phyloP scores from a whole-genome alignment of 257 asterid species.

The Gentiana straminea region DNA sequence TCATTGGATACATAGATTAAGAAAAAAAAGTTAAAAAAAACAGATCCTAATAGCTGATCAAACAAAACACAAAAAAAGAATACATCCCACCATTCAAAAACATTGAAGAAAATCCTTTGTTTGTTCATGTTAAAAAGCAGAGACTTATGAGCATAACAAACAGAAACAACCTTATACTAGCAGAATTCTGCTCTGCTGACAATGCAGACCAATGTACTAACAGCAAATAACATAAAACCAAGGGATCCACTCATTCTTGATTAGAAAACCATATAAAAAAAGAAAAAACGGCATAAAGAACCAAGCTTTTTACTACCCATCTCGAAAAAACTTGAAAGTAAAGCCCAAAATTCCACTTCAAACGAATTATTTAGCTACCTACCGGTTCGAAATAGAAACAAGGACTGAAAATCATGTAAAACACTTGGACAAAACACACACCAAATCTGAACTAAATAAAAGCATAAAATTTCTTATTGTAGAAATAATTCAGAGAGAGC shows the following conservation, averaged over 20 bases:
- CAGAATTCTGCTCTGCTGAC: constrained; percentile 12
- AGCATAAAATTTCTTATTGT: not conserved
- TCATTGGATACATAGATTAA: too few species aligned
- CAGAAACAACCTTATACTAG: constrained; percentile 21
- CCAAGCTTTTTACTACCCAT: not conserved
- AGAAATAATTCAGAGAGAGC: constrained; percentile 2
- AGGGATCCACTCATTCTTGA: constrained; percentile 28
- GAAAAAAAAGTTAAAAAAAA: not conserved
- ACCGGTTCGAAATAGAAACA: constrained; percentile 4
- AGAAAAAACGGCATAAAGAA: constrained; percentile 1
- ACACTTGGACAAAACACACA: not conserved
- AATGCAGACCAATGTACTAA: constrained; percentile 25
- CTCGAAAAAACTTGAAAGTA: constrained; percentile 4
- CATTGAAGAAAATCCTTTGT: constrained; percentile 10
- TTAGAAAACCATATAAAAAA: constrained; percentile 4
- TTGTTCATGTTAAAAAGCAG: constrained; percentile 4
- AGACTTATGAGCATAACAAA: constrained; percentile 14
- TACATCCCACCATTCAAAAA: constrained; percentile 5
- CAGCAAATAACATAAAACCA: constrained; percentile 7
- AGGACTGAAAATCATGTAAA: constrained; percentile 2
- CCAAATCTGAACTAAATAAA: constrained; percentile 1
- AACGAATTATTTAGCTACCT: constrained; percentile 1
- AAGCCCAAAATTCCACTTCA: constrained; percentile 5
- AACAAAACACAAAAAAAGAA: constrained; percentile 8
- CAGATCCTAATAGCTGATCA: constrained; percentile 28